These are phyloP conservation scores for Ettlia oleoabundans DNA, from an alignment of 139 green algal species.

Conservation along the genomic window DNA sequence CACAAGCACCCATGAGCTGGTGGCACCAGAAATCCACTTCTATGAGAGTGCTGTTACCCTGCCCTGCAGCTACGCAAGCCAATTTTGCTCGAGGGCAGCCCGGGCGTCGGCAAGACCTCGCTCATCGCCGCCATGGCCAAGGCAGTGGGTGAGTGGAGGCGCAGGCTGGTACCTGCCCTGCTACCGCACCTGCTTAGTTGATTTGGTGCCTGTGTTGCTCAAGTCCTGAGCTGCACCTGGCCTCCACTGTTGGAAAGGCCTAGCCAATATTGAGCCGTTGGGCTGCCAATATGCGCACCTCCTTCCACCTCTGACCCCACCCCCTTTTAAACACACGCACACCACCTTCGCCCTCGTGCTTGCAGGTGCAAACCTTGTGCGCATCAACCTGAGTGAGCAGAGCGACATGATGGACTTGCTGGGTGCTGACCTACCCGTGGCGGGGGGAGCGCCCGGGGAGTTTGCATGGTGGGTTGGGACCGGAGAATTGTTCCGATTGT, in stretches of 20 bases:
- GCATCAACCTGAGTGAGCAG: conserved; percentile 98
- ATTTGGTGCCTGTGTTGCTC: not conserved
- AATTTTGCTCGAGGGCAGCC: conserved; percentile 95
- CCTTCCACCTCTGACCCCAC: not conserved
- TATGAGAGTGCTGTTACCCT: too few species aligned
- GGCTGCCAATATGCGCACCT: too few species aligned
- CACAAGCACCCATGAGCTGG: too few species aligned
- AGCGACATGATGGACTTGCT: conserved; percentile 99
- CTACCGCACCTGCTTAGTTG: too few species aligned
- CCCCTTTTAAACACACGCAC: not conserved
- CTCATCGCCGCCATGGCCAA: conserved; percentile 88
- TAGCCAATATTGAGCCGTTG: too few species aligned
- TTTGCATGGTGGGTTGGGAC: conserved; percentile 92
- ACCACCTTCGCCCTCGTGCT: not conserved
- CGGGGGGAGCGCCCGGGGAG: conserved; percentile 77
- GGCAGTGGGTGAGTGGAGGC: conserved; percentile 49
- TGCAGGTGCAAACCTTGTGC: conserved; percentile 73
- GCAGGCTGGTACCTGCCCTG: too few species aligned
- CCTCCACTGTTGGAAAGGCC: too few species aligned
- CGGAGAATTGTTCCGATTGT: too few species aligned
- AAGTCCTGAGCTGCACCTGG: too few species aligned
- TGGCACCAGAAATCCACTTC: too few species aligned
- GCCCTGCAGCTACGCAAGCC: conserved; percentile 76
- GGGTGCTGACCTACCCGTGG: conserved; percentile 92
- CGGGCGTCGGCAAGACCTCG: conserved; percentile 97